Conservation (phyloP, 2,329 filamentous ascomycete genomes). For the Fusarium azukiicola region DNA sequence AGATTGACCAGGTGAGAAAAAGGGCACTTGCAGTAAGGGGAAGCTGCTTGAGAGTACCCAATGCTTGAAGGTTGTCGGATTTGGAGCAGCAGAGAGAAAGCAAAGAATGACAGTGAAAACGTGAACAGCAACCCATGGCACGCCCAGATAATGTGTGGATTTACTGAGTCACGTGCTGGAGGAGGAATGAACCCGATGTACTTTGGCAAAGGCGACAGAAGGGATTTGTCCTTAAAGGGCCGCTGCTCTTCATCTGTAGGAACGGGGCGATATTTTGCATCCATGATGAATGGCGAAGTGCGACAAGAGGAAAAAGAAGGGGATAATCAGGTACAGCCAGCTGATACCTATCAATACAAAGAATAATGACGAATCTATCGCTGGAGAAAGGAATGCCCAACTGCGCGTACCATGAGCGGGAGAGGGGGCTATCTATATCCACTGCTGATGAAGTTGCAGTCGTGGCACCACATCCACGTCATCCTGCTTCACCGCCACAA, state of each 20-base stretch:
- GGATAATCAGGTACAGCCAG: neutral
- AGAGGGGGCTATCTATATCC: neutral
- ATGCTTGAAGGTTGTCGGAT: neutral
- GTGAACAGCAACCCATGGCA: slow-evolving; percentile 39
- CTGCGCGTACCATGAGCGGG: neutral
- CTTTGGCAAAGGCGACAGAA: slow-evolving; percentile 23
- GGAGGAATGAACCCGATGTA: neutral
- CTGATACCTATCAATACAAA: neutral
- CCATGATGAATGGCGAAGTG: slow-evolving; percentile 9
- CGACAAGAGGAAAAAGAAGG: neutral
- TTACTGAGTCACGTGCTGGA: neutral
- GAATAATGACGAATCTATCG: slow-evolving; percentile 1
- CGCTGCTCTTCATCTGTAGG: slow-evolving; percentile 40
- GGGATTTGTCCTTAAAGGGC: slow-evolving; percentile 35
- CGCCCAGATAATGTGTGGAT: slow-evolving; percentile 35
- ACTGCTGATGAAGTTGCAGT: neutral
- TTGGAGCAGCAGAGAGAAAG: slow-evolving; percentile 33
- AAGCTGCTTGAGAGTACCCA: slow-evolving; percentile 14
- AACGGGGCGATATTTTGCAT: slow-evolving; percentile 30
- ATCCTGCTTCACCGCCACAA: neutral
- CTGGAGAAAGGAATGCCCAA: neutral
- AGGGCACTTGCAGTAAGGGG: slow-evolving; percentile 38
- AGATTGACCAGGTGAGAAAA: accelerated
- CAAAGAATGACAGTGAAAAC: slow-evolving; percentile 40
- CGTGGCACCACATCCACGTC: neutral